Percentiles rank a stretch among this genome's conserved stretches.
These are phyloP conservation scores for Podospora comata DNA, from an alignment of 495 filamentous ascomycete genomes.

Conservation along the genomic window DNA sequence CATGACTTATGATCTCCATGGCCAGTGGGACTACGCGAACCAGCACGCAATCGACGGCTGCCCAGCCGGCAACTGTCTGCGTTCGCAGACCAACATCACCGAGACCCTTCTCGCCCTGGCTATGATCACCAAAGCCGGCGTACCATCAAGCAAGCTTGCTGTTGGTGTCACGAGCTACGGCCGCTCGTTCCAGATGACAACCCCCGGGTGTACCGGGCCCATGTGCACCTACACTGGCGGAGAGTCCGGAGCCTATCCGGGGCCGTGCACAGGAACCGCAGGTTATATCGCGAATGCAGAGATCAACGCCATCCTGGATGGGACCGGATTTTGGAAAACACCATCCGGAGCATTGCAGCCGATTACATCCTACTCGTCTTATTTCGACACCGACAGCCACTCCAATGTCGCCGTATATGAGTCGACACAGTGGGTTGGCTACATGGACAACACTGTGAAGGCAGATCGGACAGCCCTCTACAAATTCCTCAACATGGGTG, in stretches of 20 bases:
- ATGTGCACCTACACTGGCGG: constrained; percentile 21
- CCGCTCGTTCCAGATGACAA: constrained; percentile 34
- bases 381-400: constrained; percentile 14
- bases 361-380: background rate
- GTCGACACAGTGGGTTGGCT: constrained; percentile 42
- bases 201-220: constrained; percentile 11
- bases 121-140: constrained; percentile 54
- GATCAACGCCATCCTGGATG: constrained; percentile 21
- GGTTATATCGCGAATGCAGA: constrained; percentile 40
- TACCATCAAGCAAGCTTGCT: constrained; percentile 38
- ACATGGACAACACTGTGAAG: constrained; percentile 34
- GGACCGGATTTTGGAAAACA: too few species aligned
- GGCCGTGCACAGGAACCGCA: constrained; percentile 37
- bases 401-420: constrained; percentile 46
- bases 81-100: constrained; percentile 33
- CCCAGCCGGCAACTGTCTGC: background rate
- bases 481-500: constrained; percentile 24
- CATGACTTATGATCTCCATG: constrained; percentile 36
- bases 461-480: constrained; percentile 9
- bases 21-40: constrained; percentile 22
- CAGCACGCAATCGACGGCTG: constrained; percentile 1
- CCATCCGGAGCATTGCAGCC: constrained; percentile 20
- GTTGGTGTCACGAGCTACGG: constrained; percentile 43
- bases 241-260: constrained; percentile 23
- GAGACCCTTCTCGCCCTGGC: constrained; percentile 38